phyloP scores from a whole-genome alignment of 1,284 basidiomycete species.

The Prillingera fragicola region DNA sequence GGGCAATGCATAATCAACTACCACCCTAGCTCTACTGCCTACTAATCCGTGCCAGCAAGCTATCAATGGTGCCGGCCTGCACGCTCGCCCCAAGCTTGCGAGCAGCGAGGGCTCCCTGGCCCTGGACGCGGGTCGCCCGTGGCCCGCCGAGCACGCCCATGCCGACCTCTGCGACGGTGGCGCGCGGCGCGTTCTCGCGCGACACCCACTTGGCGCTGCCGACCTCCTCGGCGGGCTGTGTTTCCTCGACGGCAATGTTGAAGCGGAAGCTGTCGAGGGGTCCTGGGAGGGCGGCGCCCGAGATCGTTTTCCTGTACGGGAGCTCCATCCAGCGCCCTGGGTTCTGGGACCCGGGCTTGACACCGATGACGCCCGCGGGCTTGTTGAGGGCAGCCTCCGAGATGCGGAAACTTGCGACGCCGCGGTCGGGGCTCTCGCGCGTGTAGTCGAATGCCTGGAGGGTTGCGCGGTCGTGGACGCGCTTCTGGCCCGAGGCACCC shows the following conservation, averaged over 20 bases:
- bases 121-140: neutral
- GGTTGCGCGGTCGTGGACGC: constrained; percentile 9
- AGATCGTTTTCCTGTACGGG: no score
- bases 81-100: no score
- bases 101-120: constrained; percentile 2
- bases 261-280: constrained; percentile 38
- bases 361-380: constrained; percentile 34
- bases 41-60: no score
- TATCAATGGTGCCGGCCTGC: no score
- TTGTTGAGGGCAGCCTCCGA: constrained; percentile 20
- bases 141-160: constrained; percentile 13
- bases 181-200: constrained; percentile 4
- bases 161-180: neutral
- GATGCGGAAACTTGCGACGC: constrained; percentile 31
- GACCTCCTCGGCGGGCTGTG: neutral
- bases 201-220: constrained; percentile 12
- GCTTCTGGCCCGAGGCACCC: constrained; percentile 10
- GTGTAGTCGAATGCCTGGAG: constrained; percentile 29
- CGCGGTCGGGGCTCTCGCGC: constrained; percentile 18
- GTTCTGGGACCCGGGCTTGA: constrained; percentile 3
- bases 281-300: constrained; percentile 15
- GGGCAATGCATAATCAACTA: no score
- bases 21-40: no score
- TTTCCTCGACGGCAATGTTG: constrained; percentile 28
- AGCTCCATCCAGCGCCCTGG: constrained; percentile 4